phyloP scores from a whole-genome alignment of 441 rosid species.

The Hura crepitans region DNA sequence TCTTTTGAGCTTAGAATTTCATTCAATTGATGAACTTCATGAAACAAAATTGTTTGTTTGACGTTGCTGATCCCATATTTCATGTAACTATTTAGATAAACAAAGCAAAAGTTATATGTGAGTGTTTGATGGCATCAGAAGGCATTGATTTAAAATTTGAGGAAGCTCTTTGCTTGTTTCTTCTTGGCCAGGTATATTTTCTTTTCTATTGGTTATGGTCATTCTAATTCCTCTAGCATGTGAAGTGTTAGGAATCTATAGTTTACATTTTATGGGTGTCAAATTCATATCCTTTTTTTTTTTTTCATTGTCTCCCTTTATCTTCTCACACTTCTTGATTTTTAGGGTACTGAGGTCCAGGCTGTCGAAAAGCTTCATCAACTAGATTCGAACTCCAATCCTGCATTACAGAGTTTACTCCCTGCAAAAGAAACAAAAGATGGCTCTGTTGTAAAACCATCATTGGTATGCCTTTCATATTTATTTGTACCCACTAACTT shows the following conservation, averaged over 20 bases:
- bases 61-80: constrained; percentile 20
- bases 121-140: constrained; percentile 77
- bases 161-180: constrained; percentile 72
- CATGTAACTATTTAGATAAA: constrained; percentile 46
- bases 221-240: constrained; percentile 10
- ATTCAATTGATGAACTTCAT: not conserved
- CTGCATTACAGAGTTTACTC: constrained; percentile 44
- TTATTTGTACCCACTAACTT: not conserved
- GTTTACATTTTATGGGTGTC: constrained; percentile 15
- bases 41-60: constrained; percentile 10
- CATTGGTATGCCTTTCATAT: constrained; percentile 49
- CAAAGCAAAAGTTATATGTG: constrained; percentile 69
- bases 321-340: constrained; percentile 32
- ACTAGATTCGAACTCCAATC: constrained; percentile 55
- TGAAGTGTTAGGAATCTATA: constrained; percentile 6
- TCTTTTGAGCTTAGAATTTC: not conserved
- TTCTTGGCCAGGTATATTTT: constrained; percentile 72
- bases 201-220: constrained; percentile 4
- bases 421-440: constrained; percentile 49
- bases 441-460: constrained; percentile 38
- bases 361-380: constrained; percentile 64
- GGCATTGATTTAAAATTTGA: constrained; percentile 83
- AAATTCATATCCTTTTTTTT: not conserved
- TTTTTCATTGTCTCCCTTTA: not conserved
- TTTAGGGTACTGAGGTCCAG: constrained; percentile 69